Percentiles rank a stretch among this genome's conserved stretches.
These are phyloP conservation scores for Pythium brachiatum DNA, from an alignment of 352 stramenopile species.

Conservation along the genomic window DNA sequence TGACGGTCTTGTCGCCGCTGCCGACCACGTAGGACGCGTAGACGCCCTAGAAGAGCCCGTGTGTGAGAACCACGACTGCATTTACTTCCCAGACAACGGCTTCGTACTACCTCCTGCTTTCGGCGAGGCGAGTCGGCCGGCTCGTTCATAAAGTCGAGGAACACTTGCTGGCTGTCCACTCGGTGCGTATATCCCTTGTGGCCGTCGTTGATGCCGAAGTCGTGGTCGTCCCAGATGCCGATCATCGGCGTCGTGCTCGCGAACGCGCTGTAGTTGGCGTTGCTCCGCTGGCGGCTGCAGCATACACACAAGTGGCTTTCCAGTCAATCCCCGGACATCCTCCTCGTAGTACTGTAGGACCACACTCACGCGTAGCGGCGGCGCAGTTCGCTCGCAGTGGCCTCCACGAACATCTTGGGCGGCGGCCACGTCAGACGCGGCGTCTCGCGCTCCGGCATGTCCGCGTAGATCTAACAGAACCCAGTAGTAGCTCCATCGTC, in stretches of 20 bases:
- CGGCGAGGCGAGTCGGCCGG: constrained; percentile 67
- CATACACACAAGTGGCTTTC: neutral
- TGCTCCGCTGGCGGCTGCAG: constrained; percentile 52
- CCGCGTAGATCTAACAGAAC: constrained; percentile 88
- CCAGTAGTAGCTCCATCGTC: too few species aligned
- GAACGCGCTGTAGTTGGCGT: constrained; percentile 68
- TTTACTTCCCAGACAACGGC: neutral
- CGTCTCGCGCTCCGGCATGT: constrained; percentile 54
- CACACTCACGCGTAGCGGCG: constrained; percentile 55
- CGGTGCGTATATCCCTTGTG: constrained; percentile 73
- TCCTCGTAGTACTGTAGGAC: neutral
- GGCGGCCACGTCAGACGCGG: constrained; percentile 36
- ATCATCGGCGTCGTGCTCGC: constrained; percentile 66
- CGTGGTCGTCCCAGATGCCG: constrained; percentile 90
- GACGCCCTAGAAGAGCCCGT: constrained; percentile 49
- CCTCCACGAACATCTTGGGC: constrained; percentile 61
- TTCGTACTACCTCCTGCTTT: constrained; percentile 52
- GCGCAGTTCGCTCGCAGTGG: constrained; percentile 45
- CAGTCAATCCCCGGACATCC: neutral
- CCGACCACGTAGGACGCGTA: constrained; percentile 84
- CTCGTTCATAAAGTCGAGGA: constrained; percentile 84
- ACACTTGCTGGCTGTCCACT: constrained; percentile 78
- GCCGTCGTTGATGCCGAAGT: constrained; percentile 90
- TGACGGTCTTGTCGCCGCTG: constrained; percentile 59
- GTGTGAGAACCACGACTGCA: neutral